Evolutionary conservation across 805 yeast species (phyloP).

Genomic region (Scheffersomyces coipomensis): DNA sequence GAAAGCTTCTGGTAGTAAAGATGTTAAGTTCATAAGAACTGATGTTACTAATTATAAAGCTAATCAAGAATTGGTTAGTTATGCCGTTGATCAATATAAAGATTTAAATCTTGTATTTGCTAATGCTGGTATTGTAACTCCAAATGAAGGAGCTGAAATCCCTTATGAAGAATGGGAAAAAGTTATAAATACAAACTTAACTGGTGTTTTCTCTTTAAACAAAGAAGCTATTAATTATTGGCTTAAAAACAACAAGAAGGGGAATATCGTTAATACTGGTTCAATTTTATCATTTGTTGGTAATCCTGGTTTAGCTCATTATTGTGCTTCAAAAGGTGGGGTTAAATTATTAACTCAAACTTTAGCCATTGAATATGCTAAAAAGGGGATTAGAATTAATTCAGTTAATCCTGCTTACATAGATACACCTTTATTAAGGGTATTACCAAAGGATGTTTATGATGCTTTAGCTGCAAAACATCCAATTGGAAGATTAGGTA

Average conservation of each 20-base stretch:
- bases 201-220: constrained; percentile 11
- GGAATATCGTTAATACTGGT: constrained; percentile 37
- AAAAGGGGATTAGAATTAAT: constrained; percentile 35
- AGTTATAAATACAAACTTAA: constrained; percentile 9
- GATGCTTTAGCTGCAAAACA: constrained; percentile 24
- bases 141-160: constrained; percentile 7
- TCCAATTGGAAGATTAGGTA: constrained; percentile 33
- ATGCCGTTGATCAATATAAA: constrained; percentile 7
- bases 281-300: constrained; percentile 34
- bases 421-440: constrained; percentile 32
- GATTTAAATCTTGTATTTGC: constrained; percentile 10
- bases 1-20: constrained; percentile 3
- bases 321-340: constrained; percentile 36
- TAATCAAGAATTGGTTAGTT: constrained; percentile 6
- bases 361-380: constrained; percentile 37
- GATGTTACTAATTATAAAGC: constrained; percentile 9
- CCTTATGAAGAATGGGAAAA: constrained; percentile 10
- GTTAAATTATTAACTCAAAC: constrained; percentile 34
- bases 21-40: constrained; percentile 5
- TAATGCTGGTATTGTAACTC: constrained; percentile 13
- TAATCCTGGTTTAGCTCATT: constrained; percentile 26
- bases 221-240: constrained; percentile 10
- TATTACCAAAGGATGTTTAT: constrained; percentile 19
- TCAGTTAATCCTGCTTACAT: constrained; percentile 40
- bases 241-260: constrained; percentile 12